Conservation (phyloP, 176 grass and related monocot species). For the Microstegium vimineum region DNA sequence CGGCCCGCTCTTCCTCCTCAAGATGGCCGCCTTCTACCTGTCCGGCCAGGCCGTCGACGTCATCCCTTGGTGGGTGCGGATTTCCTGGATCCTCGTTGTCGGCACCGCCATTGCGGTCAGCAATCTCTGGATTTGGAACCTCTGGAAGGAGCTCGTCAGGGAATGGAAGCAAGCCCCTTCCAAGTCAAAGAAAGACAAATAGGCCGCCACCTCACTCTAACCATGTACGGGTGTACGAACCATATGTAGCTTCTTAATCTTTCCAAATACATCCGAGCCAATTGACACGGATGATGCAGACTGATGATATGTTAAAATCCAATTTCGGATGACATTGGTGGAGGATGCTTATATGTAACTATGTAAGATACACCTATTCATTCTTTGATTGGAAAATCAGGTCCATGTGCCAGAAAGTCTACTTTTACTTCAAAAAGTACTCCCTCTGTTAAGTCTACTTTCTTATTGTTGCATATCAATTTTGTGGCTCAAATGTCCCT, state of each 20-base stretch:
- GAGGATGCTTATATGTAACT: not conserved
- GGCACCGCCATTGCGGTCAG: constrained; percentile 71
- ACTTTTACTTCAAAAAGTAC: not conserved
- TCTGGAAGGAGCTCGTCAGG: constrained; percentile 74
- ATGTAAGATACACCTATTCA: constrained; percentile 3
- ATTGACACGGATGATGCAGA: not conserved
- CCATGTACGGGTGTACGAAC: not conserved
- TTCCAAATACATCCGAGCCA: not conserved
- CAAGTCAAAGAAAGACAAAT: constrained; percentile 63
- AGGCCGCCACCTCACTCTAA: not conserved
- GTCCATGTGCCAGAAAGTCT: not conserved
- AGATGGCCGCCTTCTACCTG: constrained; percentile 72
- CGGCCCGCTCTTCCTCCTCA: constrained; percentile 71
- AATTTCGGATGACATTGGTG: constrained; percentile 17
- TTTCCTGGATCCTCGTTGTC: constrained; percentile 87
- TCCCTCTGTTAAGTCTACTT: not conserved
- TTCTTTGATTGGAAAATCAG: constrained; percentile 24
- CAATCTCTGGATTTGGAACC: constrained; percentile 92
- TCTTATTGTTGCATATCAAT: not conserved
- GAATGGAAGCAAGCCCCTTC: constrained; percentile 32
- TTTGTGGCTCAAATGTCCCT: not conserved
- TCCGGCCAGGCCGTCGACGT: constrained; percentile 56
- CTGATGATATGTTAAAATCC: not conserved
- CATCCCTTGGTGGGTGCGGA: constrained; percentile 82
- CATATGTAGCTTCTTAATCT: constrained; percentile 12